Percentiles rank a stretch among this genome's conserved stretches.
Evolutionary conservation across 495 filamentous ascomycete species (phyloP).

Genomic region (Oleoguttula mirabilis): DNA sequence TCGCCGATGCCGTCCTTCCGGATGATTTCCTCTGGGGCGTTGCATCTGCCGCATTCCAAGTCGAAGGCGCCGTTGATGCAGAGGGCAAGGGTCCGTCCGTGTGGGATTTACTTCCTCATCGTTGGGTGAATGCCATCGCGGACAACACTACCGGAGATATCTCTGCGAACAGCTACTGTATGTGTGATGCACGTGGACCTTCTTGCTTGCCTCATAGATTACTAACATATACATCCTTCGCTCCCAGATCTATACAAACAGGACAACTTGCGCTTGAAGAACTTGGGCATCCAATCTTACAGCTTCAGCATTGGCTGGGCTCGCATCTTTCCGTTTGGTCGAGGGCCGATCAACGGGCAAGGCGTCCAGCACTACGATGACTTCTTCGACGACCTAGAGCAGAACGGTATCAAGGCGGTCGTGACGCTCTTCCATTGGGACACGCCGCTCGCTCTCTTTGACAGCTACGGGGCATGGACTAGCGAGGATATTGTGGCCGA

Average conservation of each 20-base stretch:
- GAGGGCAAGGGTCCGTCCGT: conserved; percentile 27
- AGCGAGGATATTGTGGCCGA: conserved; percentile 18
- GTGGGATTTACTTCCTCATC: conserved; percentile 19
- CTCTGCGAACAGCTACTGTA: conserved; percentile 24
- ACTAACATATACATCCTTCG: too few relatives aligned
- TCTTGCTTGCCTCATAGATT: too few relatives aligned
- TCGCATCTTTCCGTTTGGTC: conserved; percentile 26
- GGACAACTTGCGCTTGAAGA: conserved; percentile 26
- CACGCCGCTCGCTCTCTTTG: conserved; percentile 22
- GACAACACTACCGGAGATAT: conserved; percentile 24
- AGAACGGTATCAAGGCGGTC: conserved; percentile 18
- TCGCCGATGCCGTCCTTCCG: conserved; percentile 23
- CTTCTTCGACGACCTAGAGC: conserved; percentile 17
- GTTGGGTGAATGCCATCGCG: conserved; percentile 10
- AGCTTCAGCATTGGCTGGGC: conserved; percentile 26
- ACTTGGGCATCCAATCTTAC: conserved; percentile 24
- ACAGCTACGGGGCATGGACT: conserved; percentile 23
- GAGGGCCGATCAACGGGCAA: conserved; percentile 21
- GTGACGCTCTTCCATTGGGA: conserved; percentile 27
- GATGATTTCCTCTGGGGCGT: conserved; percentile 26
- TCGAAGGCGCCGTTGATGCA: conserved; percentile 26
- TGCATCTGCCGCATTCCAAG: conserved; percentile 24
- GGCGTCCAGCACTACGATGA: conserved; percentile 24
- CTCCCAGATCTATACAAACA: conserved; percentile 24
- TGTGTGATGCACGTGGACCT: too few relatives aligned